phyloP scores from a whole-genome alignment of 1,284 basidiomycete species.

The Cystobasidiaceae sp. region DNA sequence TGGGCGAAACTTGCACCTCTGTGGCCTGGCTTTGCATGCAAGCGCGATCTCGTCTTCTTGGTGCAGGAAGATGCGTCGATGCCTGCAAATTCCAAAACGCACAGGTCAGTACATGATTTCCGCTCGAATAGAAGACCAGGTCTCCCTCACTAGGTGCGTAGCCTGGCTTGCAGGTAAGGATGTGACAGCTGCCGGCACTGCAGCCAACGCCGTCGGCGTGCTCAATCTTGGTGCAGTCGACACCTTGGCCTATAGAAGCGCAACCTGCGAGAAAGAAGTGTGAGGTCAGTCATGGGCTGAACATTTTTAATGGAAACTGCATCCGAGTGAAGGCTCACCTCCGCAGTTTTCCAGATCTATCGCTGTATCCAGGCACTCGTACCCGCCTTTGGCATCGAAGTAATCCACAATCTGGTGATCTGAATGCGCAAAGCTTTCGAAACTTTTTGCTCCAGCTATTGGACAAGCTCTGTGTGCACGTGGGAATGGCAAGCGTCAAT shows the following conservation, averaged over 20 bases:
- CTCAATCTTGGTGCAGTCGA: constrained; percentile 64
- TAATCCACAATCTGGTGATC: constrained; percentile 30
- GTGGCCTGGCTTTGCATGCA: no score
- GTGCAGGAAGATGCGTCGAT: no score
- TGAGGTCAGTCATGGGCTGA: no score
- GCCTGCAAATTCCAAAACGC: no score
- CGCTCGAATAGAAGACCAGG: no score
- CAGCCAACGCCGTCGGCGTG: constrained; percentile 48
- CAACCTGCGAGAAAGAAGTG: constrained; percentile 53
- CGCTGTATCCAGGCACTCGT: constrained; percentile 49
- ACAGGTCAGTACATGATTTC: no score
- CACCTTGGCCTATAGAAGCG: constrained; percentile 57
- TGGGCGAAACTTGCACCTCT: no score
- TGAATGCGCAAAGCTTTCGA: constrained; percentile 28
- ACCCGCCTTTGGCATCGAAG: constrained; percentile 37
- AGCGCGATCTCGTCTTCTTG: no score
- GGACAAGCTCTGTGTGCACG: constrained; percentile 39
- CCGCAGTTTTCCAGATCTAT: constrained; percentile 56
- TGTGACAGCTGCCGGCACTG: constrained; percentile 34
- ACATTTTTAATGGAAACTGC: no score
- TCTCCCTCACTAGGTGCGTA: constrained; percentile 33
- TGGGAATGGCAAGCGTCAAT: not conserved
- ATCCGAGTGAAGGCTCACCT: constrained; percentile 13
- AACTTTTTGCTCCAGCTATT: constrained; percentile 35
- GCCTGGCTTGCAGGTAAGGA: constrained; percentile 45